Evolutionary conservation across 75 land plant genomes (phyloP), one percentile per base, ranked within the genome.

Genomic region (Pinus taeda): DNA sequence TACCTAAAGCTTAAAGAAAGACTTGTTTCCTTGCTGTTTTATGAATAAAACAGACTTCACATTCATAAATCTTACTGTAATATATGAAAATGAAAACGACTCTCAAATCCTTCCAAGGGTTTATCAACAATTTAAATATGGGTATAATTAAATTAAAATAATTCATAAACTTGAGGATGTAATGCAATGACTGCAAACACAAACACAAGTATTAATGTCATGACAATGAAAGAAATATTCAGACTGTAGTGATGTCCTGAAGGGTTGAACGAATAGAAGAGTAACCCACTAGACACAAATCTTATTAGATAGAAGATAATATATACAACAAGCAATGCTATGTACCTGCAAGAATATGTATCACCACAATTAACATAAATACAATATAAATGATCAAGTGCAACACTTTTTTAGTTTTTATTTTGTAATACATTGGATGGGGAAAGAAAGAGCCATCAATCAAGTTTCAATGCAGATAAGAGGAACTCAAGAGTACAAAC

Each of bases 181-280:
- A 91, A 73, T 13, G 93, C 79, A 42, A 89, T 76, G 61, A 91
- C 59, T 29, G 83, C 92, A 79, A 90, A 94, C n/a, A 74, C 82
- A 60, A 94, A 85, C 15, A 87, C 97, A 57, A 96, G 89, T 76
- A 94, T 80, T 79, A 96, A 85, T 57, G 93, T 90, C 90, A 93
- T 84, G 64, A 87, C 85, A 79, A 96, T 85, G 88, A 96, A 92
- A 88, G 94, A 94, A 63, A 92, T 61, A 80, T 96, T 96, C 65
- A 96, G 90, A 75, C 95, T 91, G 79, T 97, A 96, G 57, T 91
- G 90, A 57, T 86, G 81, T 15, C 97, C 95, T 20, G 95, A 92
- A 13, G 99, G 99, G 79, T 90, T 94, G 83, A 96, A 96, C 99
- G 92, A 96, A 30, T 92, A 85, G 80, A 94, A 96, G 26, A 96